These are phyloP conservation scores for Ogataea nakhonphanomensis DNA, from an alignment of 805 yeast genomes.

Conservation along the genomic window DNA sequence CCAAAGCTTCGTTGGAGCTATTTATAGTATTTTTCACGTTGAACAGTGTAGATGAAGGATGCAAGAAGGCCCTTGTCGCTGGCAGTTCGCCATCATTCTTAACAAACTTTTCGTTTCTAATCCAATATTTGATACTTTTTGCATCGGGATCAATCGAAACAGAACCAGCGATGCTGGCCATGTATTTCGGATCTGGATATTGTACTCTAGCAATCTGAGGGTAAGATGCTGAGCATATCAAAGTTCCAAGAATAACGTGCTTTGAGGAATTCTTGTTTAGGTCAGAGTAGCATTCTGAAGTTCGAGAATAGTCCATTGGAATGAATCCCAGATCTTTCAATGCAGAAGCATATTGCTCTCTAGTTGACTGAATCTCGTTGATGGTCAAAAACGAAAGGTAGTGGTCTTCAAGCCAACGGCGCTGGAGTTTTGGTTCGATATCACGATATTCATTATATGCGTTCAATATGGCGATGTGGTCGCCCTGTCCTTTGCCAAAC, in stretches of 20 bases:
- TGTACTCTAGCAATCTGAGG: slow-evolving; percentile 83
- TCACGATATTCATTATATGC: slow-evolving; percentile 54
- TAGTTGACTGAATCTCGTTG: slow-evolving; percentile 67
- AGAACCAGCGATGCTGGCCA: slow-evolving; percentile 71
- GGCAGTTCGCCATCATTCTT: slow-evolving; percentile 38
- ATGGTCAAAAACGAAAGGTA: slow-evolving; percentile 59
- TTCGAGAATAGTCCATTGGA: slow-evolving; percentile 45
- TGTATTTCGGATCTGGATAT: slow-evolving; percentile 74
- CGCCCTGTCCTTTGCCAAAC: slow-evolving; percentile 61
- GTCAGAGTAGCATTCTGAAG: slow-evolving; percentile 14
- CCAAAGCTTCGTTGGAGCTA: slow-evolving; percentile 11
- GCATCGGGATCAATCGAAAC: slow-evolving; percentile 86
- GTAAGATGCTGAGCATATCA: slow-evolving; percentile 76
- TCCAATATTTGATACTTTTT: slow-evolving; percentile 65
- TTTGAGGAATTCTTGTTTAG: slow-evolving; percentile 54
- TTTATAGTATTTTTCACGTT: slow-evolving; percentile 29
- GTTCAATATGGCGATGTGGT: slow-evolving; percentile 61
- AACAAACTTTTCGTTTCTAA: slow-evolving; percentile 56
- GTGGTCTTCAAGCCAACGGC: slow-evolving; percentile 52
- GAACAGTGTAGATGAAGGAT: slow-evolving; percentile 81
- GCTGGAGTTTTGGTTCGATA: slow-evolving; percentile 29
- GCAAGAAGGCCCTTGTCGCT: slow-evolving; percentile 72
- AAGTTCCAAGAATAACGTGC: slow-evolving; percentile 52
- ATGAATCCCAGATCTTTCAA: slow-evolving; percentile 77
- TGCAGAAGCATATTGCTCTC: slow-evolving; percentile 65